Base-by-base conservation (phyloP, 768 basidiomycete species). In the Serendipita sp. region DNA sequence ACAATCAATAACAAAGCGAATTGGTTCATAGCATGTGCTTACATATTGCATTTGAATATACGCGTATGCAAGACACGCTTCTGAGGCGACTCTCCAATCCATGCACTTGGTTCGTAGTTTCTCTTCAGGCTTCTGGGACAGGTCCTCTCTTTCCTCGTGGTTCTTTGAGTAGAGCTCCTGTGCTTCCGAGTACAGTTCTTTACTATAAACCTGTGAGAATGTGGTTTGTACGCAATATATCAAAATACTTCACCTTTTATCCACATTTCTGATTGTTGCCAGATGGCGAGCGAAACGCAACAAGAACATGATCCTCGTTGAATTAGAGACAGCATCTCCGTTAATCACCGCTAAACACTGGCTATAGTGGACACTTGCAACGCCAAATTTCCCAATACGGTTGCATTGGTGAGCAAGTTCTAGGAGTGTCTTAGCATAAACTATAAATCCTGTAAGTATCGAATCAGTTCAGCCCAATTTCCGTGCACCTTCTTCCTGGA, bases 21-120 rank as follows among this genome's bases (percentile, higher is more conserved):
- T 13, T 40, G 13, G 40, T 3, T 43, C 5, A 55, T 63, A 10
- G 31, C 3, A 3, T 65, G 23, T n/a, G 69, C 74, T 10, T 65
- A 89, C 92, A 75, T 80, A 80, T 16, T 81, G 77, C 65, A 81
- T 76, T 64, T 89, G 85, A 18, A 97, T 82, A 2, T 80, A 74
- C 1, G 86, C 83, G 70, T 83, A 85, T 0, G 85, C 82, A 46
- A 79, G 76, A 16, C 86, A 79, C 1, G 92, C 94, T 63, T 85
- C 40, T 13, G 40, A 40, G 40, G 40, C 40, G 13, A 13, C 13
- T 40, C 40, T 40, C 40, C 40, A 40, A 6, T 40, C 40, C 13
- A 5, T 40, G 6, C 5, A 13, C 40, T 40, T 40, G 6, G 6
- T 13, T 40, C 40, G 40, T 5, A 40, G 40, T 40, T 40, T 40